Evolutionary conservation across 768 basidiomycete species (phyloP), one percentile per base, ranked within the genome.

Genomic region (Amanita pseudoporphyria): DNA sequence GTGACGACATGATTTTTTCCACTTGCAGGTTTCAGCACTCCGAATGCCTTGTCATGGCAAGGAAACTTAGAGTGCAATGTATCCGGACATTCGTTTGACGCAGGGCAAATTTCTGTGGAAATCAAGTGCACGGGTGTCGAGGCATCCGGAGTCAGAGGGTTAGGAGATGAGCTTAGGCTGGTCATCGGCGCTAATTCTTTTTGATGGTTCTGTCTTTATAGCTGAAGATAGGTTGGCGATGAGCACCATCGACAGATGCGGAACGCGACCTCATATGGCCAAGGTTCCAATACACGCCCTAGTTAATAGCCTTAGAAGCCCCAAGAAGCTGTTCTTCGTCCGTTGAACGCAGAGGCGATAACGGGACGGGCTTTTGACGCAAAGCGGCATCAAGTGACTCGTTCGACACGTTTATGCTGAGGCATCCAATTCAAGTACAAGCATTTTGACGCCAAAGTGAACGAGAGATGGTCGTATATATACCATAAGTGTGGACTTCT

Each of bases 1-100:
- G 58, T 59, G 24, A 63, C 54, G 39, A 52, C 51, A 16, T 42
- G 51, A 1, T 39, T 31, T 16, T 37, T 16, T 14, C 49, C 47
- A 19, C 50, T 47, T 26, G 44, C 22, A 14, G 51, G 32, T 12
- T 52, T 47, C 24, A 59, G 30, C 10, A 59, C 44, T 13, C 56
- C 52, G 16, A 58, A 32, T 1, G 57, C 53, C 40, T 58, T 56
- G 14, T 59, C 62, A 13, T 12, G 35, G 24, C 47, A 51, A 26
- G 44, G 33, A 9, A 21, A 49, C n/a, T 10, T 19, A n/a, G n/a
- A n/a, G n/a, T n/a, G n/a, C n/a, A n/a, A n/a, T n/a, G 5, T 21
- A 33, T 18, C 21, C 1, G 18, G n/a, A 35, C 12, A 18, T 6
- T 6, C 32, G 16, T 13, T 35, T 31, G 32, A 45, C 18, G 19